Evolutionary conservation across 2,329 filamentous ascomycete species (phyloP), one percentile per base, ranked within the genome.

Genomic region (Microsporum ferrugineum): DNA sequence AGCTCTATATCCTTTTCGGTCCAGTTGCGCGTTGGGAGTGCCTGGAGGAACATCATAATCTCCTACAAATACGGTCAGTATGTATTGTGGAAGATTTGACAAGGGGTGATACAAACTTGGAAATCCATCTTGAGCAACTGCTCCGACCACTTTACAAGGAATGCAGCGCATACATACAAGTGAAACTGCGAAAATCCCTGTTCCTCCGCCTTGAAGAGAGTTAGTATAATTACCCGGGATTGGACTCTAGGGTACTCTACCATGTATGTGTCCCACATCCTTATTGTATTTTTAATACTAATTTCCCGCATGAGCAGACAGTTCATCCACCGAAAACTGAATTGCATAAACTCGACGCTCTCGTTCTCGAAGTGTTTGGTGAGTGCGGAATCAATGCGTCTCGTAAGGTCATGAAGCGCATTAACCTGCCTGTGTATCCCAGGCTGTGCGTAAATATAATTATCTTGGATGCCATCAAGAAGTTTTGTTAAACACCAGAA

Each of bases 211-310:
- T 97, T 66, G 63, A 64, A 43, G 38, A 12, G 63, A 62, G 58
- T 63, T 66, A 65, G 66, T 68, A 63, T 60, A 65, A 58, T 60
- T 43, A 14, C 23, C 17, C 45, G 12, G 33, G 17, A 33, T 47
- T 4, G 1, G 5, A 34, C n/a, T 29, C 61, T 60, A 34, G 51
- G 17, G 36, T 7, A 27, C 41, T 55, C 72, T 79, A 96, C 92
- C 78, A 99, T 83, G 77, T 99, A 99, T 31, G 94, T 99, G 75
- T 99, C 94, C 94, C 94, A 99, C 94, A 99, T 99, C 67, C 94
- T 83, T 65, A 99, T 95, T 0, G 91, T 96, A 72, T 96, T 97
- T 73, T 87, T 89, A 61, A 99, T 92, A 71, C 88, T 96, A 66
- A 99, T 88, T 76, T 99, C 94, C 65, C 94, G 84, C 94, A 99